phyloP scores from a whole-genome alignment of 768 basidiomycete genomes.

The Calocybe gangraenosa region DNA sequence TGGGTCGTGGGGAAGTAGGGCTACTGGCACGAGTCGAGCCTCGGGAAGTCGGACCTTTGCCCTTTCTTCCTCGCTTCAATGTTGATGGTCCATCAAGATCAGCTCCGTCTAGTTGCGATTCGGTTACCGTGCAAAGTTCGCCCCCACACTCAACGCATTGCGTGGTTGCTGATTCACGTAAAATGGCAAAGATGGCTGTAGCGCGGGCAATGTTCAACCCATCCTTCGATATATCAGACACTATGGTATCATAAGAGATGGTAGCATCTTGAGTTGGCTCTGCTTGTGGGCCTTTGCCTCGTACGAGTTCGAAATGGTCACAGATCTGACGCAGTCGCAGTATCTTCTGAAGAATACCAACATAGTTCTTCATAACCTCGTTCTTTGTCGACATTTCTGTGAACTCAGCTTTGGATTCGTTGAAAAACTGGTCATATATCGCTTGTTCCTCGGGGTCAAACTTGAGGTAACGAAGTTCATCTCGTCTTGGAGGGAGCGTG shows the following conservation, averaged over 20 bases:
- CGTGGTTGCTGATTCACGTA: constrained; percentile 83
- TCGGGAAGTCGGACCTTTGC: constrained; percentile 56
- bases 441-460: constrained; percentile 78
- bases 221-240: constrained; percentile 68
- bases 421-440: constrained; percentile 87
- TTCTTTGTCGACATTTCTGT: constrained; percentile 82
- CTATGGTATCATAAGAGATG: constrained; percentile 74
- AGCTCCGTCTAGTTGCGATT: constrained; percentile 42
- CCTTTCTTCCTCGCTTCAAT: constrained; percentile 43
- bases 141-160: constrained; percentile 86
- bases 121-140: constrained; percentile 60
- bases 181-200: constrained; percentile 74
- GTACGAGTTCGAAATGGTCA: constrained; percentile 89
- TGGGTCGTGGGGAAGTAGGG: constrained; percentile 55
- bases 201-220: constrained; percentile 78
- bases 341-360: constrained; percentile 95
- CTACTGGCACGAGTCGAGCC: constrained; percentile 71
- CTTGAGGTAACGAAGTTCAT: constrained; percentile 81
- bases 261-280: constrained; percentile 42
- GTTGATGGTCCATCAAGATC: constrained; percentile 49
- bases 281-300: constrained; percentile 56
- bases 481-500: constrained; percentile 84
- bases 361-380: constrained; percentile 97
- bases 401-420: constrained; percentile 90
- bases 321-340: constrained; percentile 96